Evolutionary conservation across 768 basidiomycete species (phyloP).

Genomic region (Lactarius sp.): DNA sequence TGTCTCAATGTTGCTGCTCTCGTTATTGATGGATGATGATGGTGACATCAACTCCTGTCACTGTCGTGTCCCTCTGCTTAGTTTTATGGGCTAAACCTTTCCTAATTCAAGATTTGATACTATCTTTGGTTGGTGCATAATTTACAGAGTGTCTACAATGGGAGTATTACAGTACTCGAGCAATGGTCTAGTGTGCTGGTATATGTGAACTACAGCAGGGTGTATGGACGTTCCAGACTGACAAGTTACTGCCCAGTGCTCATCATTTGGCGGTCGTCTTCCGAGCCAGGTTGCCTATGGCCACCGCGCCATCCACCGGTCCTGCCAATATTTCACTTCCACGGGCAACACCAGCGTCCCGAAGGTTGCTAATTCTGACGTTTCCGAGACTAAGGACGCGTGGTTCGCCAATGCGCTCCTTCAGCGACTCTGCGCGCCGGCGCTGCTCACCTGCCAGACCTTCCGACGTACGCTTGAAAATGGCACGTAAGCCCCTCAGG

Average conservation of each 20-base stretch:
- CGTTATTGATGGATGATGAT: too few species aligned
- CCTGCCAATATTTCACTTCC: neutral
- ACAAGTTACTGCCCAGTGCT: neutral
- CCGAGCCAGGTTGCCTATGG: neutral
- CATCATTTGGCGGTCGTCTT: neutral
- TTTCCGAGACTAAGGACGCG: conserved; percentile 16
- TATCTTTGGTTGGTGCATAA: neutral
- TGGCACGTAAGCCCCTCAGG: conserved; percentile 13
- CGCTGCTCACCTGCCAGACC: conserved; percentile 4
- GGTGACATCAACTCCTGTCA: too few species aligned
- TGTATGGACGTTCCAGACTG: neutral
- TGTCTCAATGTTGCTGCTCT: too few species aligned
- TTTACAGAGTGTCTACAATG: conserved; percentile 3
- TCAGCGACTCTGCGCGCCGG: conserved; percentile 18
- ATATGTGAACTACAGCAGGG: neutral
- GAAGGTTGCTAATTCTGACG: conserved; percentile 12
- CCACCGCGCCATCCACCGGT: neutral
- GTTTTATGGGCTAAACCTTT: neutral
- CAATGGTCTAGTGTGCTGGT: neutral
- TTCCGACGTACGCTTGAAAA: conserved; percentile 20
- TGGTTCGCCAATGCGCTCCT: conserved; percentile 16
- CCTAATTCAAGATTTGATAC: neutral
- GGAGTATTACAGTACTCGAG: neutral
- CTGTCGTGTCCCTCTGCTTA: neutral
- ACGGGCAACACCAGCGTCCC: neutral